These are phyloP conservation scores for Castanea mollissima DNA, from an alignment of 306 rosid species.

Conservation along the genomic window DNA sequence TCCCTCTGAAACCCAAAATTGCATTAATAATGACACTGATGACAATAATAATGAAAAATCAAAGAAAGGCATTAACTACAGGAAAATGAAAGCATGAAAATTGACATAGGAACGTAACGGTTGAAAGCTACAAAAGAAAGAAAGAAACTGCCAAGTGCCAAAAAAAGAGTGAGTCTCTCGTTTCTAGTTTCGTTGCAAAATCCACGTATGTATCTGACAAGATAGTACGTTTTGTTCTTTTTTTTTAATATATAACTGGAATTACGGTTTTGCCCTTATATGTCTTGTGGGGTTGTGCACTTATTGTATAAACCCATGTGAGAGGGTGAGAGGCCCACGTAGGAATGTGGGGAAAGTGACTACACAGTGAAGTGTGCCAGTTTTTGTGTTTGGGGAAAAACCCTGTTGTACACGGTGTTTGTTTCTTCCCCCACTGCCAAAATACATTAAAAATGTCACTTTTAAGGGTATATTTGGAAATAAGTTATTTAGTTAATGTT, in stretches of 20 bases:
- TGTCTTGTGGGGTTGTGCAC: neutral
- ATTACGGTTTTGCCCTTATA: neutral
- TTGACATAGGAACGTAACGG: constrained; percentile 2
- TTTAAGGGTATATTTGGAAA: too few relatives aligned
- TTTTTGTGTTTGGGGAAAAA: too few relatives aligned
- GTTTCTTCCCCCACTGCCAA: too few relatives aligned
- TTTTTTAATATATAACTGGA: neutral
- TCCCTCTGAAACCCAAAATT: neutral
- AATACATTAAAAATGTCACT: too few relatives aligned
- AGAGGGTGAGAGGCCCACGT: too few relatives aligned
- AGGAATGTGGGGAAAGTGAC: too few relatives aligned
- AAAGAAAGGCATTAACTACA: neutral
- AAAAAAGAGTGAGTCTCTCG: too few relatives aligned
- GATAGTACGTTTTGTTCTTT: neutral
- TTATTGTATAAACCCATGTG: too few relatives aligned
- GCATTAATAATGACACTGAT: neutral
- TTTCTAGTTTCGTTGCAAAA: neutral
- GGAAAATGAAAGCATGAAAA: neutral
- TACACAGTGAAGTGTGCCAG: too few relatives aligned
- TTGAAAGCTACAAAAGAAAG: neutral
- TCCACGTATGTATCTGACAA: constrained; percentile 3
- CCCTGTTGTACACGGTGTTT: too few relatives aligned
- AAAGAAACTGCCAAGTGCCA: constrained; percentile 16
- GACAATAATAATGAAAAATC: neutral
- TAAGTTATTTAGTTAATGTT: too few relatives aligned